Percentiles rank a stretch among this genome's conserved stretches.
Evolutionary conservation across 2,329 filamentous ascomycete genomes (phyloP).

Genomic region (Fusarium illudens): DNA sequence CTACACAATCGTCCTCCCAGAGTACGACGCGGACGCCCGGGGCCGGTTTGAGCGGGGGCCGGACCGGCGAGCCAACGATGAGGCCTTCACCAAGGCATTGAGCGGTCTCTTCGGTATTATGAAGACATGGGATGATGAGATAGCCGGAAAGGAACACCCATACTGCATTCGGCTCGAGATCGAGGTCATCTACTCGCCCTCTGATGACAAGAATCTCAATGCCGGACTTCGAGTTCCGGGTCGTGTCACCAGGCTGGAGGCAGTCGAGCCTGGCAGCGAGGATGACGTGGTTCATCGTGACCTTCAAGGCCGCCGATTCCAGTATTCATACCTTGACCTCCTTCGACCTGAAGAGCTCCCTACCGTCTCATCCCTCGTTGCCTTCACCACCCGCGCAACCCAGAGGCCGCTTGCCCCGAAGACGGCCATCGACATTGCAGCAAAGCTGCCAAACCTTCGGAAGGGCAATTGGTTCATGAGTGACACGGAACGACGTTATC

Average conservation of each 20-base stretch:
- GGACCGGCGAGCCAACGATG: constrained; percentile 31
- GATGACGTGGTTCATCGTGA: constrained; percentile 10
- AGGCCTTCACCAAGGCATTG: constrained; percentile 32
- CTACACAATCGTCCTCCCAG: constrained; percentile 30
- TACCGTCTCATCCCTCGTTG: constrained; percentile 14
- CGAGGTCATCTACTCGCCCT: constrained; percentile 18
- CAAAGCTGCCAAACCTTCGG: constrained; percentile 25
- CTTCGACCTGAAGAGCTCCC: constrained; percentile 12
- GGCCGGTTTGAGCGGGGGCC: constrained; percentile 30
- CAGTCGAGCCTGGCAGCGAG: constrained; percentile 14
- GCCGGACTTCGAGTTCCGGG: constrained; percentile 9
- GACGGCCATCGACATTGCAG: constrained; percentile 19
- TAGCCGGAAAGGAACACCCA: constrained; percentile 7
- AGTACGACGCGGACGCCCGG: constrained; percentile 23
- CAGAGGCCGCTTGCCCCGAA: constrained; percentile 17
- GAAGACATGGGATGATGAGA: constrained; percentile 26
- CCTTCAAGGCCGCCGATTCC: constrained; percentile 23
- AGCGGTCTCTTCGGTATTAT: constrained; percentile 27
- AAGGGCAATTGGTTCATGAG: constrained; percentile 19
- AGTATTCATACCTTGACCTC: constrained; percentile 24
- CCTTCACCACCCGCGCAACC: constrained; percentile 16
- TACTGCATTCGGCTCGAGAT: constrained; percentile 26
- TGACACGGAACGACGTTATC: constrained; percentile 23
- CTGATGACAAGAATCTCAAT: constrained; percentile 16
- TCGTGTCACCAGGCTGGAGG: constrained; percentile 19